Percentiles rank a stretch among this genome's conserved stretches.
phyloP scores from a whole-genome alignment of 768 basidiomycete species.

The Macrolepiota albuminosa region DNA sequence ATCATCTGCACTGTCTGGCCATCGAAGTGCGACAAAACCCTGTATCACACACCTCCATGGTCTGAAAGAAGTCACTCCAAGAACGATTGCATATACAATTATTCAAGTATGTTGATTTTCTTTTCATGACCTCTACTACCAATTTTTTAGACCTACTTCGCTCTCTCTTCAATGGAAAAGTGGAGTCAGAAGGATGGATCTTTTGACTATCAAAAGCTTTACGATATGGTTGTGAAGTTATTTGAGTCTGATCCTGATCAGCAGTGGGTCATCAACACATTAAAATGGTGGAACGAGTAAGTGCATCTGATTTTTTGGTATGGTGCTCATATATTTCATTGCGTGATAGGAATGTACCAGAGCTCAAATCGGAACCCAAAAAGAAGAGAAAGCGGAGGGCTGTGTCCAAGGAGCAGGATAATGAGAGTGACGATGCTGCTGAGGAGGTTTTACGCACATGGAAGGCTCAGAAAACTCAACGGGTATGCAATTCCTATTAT shows the following conservation, averaged over 20 bases:
- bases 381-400: too few species aligned
- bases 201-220: neutral
- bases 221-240: neutral
- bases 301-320: neutral
- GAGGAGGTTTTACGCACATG: too few species aligned
- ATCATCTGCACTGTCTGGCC: neutral
- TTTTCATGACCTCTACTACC: too few species aligned
- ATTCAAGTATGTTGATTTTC: too few species aligned
- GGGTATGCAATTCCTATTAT: neutral
- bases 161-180: too few species aligned
- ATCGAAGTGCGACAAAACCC: neutral
- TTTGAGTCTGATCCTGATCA: neutral
- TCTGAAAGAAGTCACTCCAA: too few species aligned
- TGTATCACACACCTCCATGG: too few species aligned
- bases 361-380: neutral
- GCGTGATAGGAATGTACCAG: neutral
- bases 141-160: too few species aligned
- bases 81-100: too few species aligned
- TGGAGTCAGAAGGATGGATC: neutral
- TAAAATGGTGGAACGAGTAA: neutral
- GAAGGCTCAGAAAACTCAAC: neutral
- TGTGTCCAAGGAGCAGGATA: too few species aligned
- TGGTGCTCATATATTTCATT: neutral
- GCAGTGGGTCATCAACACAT: neutral
- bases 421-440: too few species aligned